These are phyloP conservation scores for Nigrospora osmanthi DNA, from an alignment of 2,329 filamentous ascomycete species.

Conservation along the genomic window DNA sequence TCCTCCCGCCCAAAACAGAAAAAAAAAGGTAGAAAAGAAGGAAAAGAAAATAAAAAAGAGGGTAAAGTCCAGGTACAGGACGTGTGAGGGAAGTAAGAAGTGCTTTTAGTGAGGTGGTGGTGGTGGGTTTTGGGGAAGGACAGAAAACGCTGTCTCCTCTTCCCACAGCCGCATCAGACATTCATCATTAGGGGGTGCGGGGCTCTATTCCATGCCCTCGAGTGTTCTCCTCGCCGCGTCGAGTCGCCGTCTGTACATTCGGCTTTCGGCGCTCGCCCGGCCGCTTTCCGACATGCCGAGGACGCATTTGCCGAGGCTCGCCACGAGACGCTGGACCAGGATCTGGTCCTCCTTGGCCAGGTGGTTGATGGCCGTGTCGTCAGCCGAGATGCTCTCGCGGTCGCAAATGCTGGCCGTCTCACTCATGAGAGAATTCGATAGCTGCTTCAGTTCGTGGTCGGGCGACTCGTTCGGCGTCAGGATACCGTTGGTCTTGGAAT, in stretches of 20 bases:
- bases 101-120: too few relatives aligned
- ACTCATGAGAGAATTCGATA: slow-evolving; percentile 39
- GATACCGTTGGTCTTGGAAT: slow-evolving; percentile 33
- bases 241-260: slow-evolving; percentile 61
- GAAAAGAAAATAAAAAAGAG: too few relatives aligned
- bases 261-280: slow-evolving; percentile 46
- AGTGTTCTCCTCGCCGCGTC: slow-evolving; percentile 68
- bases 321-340: slow-evolving; percentile 52
- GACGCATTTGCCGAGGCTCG: slow-evolving; percentile 52
- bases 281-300: slow-evolving; percentile 48
- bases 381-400: slow-evolving; percentile 17
- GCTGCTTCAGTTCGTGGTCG: slow-evolving; percentile 37
- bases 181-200: slow-evolving; percentile 12
- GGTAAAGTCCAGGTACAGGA: not conserved
- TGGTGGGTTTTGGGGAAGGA: too few relatives aligned
- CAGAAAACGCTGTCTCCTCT: too few relatives aligned
- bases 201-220: slow-evolving; percentile 50
- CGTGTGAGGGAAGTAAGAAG: too few relatives aligned
- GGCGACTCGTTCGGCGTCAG: slow-evolving; percentile 42
- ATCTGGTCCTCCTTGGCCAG: slow-evolving; percentile 49
- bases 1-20: too few relatives aligned
- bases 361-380: slow-evolving; percentile 32
- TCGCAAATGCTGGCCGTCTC: slow-evolving; percentile 36
- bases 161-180: not conserved
- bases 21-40: too few relatives aligned